Base-by-base conservation (phyloP, 371 early-diverging fungal genomes). In the Rhizopus microsporus region DNA sequence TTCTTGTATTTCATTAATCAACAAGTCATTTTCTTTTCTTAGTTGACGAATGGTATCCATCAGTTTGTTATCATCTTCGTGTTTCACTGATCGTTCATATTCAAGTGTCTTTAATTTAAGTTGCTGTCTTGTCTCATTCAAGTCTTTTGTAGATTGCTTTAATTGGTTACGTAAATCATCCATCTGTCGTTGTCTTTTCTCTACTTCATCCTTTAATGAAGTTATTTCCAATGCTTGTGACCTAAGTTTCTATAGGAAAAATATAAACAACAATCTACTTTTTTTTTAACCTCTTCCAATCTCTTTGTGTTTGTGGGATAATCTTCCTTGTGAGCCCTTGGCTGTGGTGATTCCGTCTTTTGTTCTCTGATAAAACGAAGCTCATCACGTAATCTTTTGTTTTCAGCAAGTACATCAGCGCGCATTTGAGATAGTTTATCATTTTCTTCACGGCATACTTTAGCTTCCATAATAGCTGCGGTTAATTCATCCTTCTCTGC, bases 401-500 rank as follows among this genome's bases (percentile, higher is more conserved):
- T 78, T 50, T 76, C 80, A n/a, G 67, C 62, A n/a, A 58, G 51
- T 33, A 69, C 44, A 10, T 77, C 69, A 4, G 71, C 71, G 12
- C 74, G 38, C 60, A 65, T 57, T 29, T 63, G 49, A 34, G 71
- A 67, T 1, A 74, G 47, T 35, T 62, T 69, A 35, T 78, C 71
- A 30, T 72, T 74, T 47, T 78, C 78, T 10, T 69, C 63, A 7
- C 61, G 69, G 39, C 47, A 71, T 23, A 67, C 60, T 12, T 68
- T 64, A 1, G 63, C 59, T 23, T 75, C 69, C 4, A 59, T 54
- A 31, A 75, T 55, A 7, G 79, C 72, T 13, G 56, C 53, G 9
- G 78, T 65, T 15, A 74, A 81, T 39, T 80, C 75, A 6, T 58
- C 65, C 40, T 78, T 65, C 55, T 86, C 81, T 31, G 72, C 73